These are phyloP conservation scores for Umbellularia californica DNA, from an alignment of 164 flowering plant genomes.

Conservation along the genomic window DNA sequence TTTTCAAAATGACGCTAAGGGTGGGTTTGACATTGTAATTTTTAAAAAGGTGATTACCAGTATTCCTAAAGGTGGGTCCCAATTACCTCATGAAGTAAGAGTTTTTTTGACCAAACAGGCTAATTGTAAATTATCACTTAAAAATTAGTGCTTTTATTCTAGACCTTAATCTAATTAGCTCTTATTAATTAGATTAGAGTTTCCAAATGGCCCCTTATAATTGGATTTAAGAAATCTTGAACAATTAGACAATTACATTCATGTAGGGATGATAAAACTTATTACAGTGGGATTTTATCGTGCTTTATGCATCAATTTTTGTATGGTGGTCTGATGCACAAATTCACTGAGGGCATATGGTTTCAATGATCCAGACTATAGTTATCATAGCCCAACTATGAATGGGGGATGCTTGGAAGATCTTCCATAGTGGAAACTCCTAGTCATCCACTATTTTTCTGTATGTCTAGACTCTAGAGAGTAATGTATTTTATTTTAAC, in stretches of 20 bases:
- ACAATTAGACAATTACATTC: neutral
- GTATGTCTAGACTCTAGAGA: neutral
- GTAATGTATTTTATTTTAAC: too few species aligned
- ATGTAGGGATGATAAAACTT: neutral
- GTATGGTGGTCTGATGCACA: neutral
- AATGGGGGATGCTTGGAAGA: neutral
- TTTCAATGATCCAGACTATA: neutral
- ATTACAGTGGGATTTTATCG: too few species aligned
- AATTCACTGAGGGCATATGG: neutral
- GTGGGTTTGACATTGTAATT: too few species aligned
- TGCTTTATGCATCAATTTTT: neutral
- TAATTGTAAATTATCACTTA: too few species aligned
- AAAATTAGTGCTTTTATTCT: too few species aligned
- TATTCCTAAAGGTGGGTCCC: too few species aligned
- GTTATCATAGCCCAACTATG: neutral
- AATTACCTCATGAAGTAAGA: too few species aligned
- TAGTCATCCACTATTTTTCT: neutral
- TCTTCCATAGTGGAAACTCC: neutral
- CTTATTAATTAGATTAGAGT: too few species aligned
- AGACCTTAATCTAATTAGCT: neutral
- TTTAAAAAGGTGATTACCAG: too few species aligned
- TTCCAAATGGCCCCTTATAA: neutral
- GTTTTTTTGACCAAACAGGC: too few species aligned
- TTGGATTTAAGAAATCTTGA: neutral
- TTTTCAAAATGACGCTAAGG: too few species aligned